These are phyloP conservation scores for Imleria badia DNA, from an alignment of 768 basidiomycete species.

Conservation along the genomic window DNA sequence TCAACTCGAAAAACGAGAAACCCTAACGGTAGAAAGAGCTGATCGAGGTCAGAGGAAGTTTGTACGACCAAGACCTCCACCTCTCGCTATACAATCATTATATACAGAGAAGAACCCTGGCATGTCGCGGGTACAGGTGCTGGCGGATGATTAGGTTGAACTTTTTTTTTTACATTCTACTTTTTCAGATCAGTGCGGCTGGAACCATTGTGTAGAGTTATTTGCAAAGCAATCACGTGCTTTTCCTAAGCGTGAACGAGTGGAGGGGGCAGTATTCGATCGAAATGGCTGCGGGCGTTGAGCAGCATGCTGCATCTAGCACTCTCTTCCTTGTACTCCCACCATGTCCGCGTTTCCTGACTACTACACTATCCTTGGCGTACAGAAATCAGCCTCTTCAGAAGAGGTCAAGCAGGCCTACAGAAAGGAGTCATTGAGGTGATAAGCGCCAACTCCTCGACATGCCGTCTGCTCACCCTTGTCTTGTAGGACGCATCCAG, in stretches of 20 bases:
- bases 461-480: constrained; percentile 13
- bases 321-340: constrained; percentile 14
- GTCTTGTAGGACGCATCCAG: constrained; percentile 77
- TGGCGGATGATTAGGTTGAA: constrained; percentile 14
- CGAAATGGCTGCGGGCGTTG: constrained; percentile 3
- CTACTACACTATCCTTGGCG: constrained; percentile 66
- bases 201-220: background rate
- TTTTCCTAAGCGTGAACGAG: background rate
- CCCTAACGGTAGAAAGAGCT: constrained; percentile 8
- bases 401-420: constrained; percentile 79
- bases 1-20: constrained; percentile 20
- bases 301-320: constrained; percentile 11
- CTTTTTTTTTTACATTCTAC: background rate
- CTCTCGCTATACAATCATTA: constrained; percentile 27
- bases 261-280: background rate
- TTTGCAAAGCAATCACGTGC: constrained; percentile 1
- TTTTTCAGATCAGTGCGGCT: constrained; percentile 2
- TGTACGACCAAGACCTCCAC: constrained; percentile 46
- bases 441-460: background rate
- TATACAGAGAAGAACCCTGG: constrained; percentile 7
- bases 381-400: constrained; percentile 55
- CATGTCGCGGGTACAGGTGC: constrained; percentile 11
- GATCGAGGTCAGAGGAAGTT: constrained; percentile 24
- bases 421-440: constrained; percentile 78
- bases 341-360: constrained; percentile 77